phyloP scores from a whole-genome alignment of 139 green algal species.

The Chlorella sp. region DNA sequence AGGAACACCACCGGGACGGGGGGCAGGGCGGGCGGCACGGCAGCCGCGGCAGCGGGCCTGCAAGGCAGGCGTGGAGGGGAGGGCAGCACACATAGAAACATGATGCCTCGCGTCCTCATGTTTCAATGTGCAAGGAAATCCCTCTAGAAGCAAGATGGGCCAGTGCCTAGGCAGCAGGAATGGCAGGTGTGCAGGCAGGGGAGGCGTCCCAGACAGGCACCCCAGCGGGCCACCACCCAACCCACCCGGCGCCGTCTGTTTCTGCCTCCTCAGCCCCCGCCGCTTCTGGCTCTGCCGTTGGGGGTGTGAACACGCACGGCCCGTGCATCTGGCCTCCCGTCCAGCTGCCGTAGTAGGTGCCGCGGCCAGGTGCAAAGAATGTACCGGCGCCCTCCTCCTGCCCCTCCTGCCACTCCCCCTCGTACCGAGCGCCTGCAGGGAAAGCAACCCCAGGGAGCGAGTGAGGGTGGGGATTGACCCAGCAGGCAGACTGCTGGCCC shows the following conservation, averaged over 20 bases:
- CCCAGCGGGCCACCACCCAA: neutral
- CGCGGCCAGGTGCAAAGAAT: conserved; percentile 62
- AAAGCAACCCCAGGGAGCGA: neutral
- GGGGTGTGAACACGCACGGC: conserved; percentile 58
- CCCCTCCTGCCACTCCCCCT: conserved; percentile 76
- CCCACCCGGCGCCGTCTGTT: neutral
- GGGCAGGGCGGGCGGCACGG: too few relatives aligned
- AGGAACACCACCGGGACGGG: conserved; percentile 41
- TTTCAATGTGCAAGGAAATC: too few relatives aligned
- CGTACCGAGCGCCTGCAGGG: conserved; percentile 67
- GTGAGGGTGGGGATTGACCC: neutral
- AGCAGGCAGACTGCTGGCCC: too few relatives aligned
- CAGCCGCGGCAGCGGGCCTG: too few relatives aligned
- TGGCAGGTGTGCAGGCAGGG: too few relatives aligned
- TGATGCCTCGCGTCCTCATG: too few relatives aligned
- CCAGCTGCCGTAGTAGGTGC: conserved; percentile 73
- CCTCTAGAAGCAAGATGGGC: too few relatives aligned
- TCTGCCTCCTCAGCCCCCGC: neutral
- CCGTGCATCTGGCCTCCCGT: conserved; percentile 69
- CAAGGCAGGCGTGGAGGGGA: too few relatives aligned
- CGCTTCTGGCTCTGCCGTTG: neutral
- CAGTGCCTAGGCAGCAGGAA: too few relatives aligned
- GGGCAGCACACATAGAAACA: too few relatives aligned
- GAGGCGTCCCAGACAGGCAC: too few relatives aligned
- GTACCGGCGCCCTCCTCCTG: conserved; percentile 68